phyloP scores from a whole-genome alignment of 2,329 filamentous ascomycete genomes.

The Fusarium protoensiforme region DNA sequence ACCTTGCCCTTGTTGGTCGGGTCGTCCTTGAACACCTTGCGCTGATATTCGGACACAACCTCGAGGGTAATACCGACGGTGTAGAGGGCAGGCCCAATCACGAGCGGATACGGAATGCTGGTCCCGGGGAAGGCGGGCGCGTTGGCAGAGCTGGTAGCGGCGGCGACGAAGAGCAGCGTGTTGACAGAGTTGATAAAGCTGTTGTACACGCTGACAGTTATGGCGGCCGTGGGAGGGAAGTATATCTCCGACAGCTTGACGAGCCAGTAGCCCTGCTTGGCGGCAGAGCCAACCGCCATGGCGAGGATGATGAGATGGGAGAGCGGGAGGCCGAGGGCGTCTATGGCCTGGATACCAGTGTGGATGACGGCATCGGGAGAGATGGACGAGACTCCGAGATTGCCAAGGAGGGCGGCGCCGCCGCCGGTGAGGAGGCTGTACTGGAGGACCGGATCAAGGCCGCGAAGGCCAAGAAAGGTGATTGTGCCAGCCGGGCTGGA shows the following conservation, averaged over 20 bases:
- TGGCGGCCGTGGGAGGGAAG: constrained; percentile 56
- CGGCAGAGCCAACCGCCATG: constrained; percentile 62
- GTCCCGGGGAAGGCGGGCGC: constrained; percentile 36
- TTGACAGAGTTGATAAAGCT: constrained; percentile 65
- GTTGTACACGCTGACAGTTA: constrained; percentile 63
- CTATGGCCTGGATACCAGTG: constrained; percentile 44
- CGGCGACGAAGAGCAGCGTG: constrained; percentile 63
- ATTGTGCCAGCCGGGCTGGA: constrained; percentile 48
- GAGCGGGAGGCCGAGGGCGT: constrained; percentile 58
- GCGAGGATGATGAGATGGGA: constrained; percentile 62
- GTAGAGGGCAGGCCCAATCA: constrained; percentile 63
- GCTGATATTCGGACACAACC: constrained; percentile 66
- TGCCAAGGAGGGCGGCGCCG: constrained; percentile 59
- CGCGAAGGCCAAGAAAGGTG: constrained; percentile 53
- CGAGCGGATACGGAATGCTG: constrained; percentile 44
- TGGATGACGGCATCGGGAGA: constrained; percentile 51
- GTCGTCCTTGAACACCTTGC: constrained; percentile 54
- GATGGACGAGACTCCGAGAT: constrained; percentile 56
- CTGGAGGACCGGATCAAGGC: constrained; percentile 48
- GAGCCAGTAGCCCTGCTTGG: constrained; percentile 69
- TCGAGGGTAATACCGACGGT: constrained; percentile 64
- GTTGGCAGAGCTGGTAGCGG: constrained; percentile 55
- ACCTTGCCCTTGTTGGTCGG: constrained; percentile 52
- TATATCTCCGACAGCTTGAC: constrained; percentile 59
- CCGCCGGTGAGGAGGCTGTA: constrained; percentile 45